These are phyloP conservation scores for Cordyceps farinosa DNA, from an alignment of 2,329 filamentous ascomycete species.

Conservation along the genomic window DNA sequence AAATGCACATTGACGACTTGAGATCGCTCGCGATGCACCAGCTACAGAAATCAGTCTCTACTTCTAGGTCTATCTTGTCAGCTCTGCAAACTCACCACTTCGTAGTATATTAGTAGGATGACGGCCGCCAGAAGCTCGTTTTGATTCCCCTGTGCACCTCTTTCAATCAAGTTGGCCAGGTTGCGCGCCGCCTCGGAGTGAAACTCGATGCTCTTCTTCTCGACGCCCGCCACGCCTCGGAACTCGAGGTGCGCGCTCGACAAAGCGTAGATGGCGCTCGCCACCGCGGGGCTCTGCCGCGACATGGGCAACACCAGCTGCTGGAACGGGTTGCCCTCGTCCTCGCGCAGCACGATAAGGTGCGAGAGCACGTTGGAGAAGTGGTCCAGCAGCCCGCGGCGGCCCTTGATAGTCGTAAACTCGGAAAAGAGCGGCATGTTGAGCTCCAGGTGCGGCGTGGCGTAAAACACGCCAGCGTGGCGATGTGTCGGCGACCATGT, in stretches of 20 bases:
- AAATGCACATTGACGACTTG: conserved; percentile 60
- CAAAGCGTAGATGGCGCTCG: conserved; percentile 81
- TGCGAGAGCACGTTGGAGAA: conserved; percentile 63
- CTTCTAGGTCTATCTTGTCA: too few species aligned
- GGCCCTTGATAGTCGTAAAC: conserved; percentile 52
- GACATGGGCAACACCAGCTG: conserved; percentile 60
- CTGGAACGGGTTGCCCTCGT: conserved; percentile 60
- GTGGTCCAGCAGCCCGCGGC: conserved; percentile 56
- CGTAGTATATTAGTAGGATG: conserved; percentile 60
- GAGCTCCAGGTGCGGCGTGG: conserved; percentile 44
- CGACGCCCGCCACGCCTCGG: conserved; percentile 48
- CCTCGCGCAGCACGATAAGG: conserved; percentile 62
- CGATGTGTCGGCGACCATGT: conserved; percentile 1
- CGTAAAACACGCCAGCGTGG: conserved; percentile 22
- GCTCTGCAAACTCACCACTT: conserved; percentile 49
- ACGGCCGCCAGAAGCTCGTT: conserved; percentile 60
- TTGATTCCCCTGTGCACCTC: conserved; percentile 45
- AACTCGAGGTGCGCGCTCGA: conserved; percentile 80
- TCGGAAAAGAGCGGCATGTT: conserved; percentile 52
- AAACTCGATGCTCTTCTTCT: conserved; percentile 55
- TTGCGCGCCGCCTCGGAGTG: conserved; percentile 59
- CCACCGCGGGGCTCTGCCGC: conserved; percentile 55
- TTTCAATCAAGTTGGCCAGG: conserved; percentile 53
- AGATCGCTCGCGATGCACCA: conserved; percentile 57
- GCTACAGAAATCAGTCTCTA: conserved; percentile 33